A percentile compares a stretch with the other conserved stretches of the same genome.
phyloP scores from a whole-genome alignment of 208 protist species.

The Zelonia costaricensis region DNA sequence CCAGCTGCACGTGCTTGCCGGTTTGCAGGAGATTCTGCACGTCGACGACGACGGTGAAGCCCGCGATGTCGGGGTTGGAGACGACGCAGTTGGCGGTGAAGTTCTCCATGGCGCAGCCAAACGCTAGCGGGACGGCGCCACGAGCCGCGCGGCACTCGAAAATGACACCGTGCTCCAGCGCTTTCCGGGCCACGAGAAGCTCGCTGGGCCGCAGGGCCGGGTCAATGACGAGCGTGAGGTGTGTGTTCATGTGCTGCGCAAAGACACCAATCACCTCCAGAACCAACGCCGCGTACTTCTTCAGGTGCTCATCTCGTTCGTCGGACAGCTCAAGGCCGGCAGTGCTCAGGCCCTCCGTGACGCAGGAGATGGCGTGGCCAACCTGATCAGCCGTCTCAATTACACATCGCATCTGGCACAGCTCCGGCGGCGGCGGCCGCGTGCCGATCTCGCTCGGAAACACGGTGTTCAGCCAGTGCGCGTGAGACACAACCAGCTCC shows the following conservation, averaged over 20 bases:
- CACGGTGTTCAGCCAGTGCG: constrained; percentile 65
- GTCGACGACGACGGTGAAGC: constrained; percentile 62
- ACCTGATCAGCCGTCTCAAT: constrained; percentile 57
- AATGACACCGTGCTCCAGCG: constrained; percentile 36
- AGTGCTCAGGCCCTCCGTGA: constrained; percentile 32
- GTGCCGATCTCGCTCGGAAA: constrained; percentile 39
- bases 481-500: constrained; percentile 78
- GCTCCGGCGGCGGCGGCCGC: constrained; percentile 22
- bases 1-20: constrained; percentile 44
- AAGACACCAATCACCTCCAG: constrained; percentile 50
- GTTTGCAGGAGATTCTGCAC: constrained; percentile 36
- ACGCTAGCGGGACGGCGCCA: constrained; percentile 44
- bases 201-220: constrained; percentile 45
- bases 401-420: constrained; percentile 27
- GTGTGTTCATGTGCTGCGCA: constrained; percentile 42
- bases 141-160: constrained; percentile 41
- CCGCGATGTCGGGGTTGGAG: constrained; percentile 36
- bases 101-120: constrained; percentile 71
- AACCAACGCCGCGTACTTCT: constrained; percentile 40
- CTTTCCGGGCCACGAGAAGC: constrained; percentile 28
- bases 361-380: constrained; percentile 33
- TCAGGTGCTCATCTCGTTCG: constrained; percentile 52
- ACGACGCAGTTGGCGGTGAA: constrained; percentile 50
- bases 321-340: constrained; percentile 24
- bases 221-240: constrained; percentile 51